Evolutionary conservation across 2,329 filamentous ascomycete species (phyloP).

Genomic region (Clathrospora elynae): DNA sequence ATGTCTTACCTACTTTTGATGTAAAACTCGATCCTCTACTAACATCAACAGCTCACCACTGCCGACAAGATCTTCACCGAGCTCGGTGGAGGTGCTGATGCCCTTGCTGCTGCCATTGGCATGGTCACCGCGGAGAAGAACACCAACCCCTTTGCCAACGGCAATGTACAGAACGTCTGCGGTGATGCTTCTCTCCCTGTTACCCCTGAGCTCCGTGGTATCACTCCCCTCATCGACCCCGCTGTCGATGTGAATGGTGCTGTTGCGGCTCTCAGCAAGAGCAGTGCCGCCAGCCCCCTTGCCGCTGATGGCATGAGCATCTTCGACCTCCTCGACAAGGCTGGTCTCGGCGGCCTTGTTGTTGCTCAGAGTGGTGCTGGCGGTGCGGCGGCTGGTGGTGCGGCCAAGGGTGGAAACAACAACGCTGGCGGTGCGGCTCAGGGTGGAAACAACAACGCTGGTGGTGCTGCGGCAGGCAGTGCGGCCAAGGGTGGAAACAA

Average conservation of each 20-base stretch:
- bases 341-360: slow-evolving; percentile 68
- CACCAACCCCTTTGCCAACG: slow-evolving; percentile 69
- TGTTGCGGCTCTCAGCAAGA: slow-evolving; percentile 65
- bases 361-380: slow-evolving; percentile 45
- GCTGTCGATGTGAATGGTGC: slow-evolving; percentile 61
- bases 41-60: slow-evolving; percentile 58
- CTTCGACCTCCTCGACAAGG: slow-evolving; percentile 65
- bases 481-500: slow-evolving; percentile 26
- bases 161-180: slow-evolving; percentile 65
- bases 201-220: slow-evolving; percentile 65
- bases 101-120: slow-evolving; percentile 65
- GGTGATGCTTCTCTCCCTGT: slow-evolving; percentile 66
- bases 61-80: slow-evolving; percentile 67
- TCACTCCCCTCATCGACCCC: slow-evolving; percentile 71
- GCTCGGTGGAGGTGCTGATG: slow-evolving; percentile 64
- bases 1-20: slow-evolving; percentile 10
- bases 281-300: slow-evolving; percentile 61
- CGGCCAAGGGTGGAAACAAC: slow-evolving; percentile 22
- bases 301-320: slow-evolving; percentile 66
- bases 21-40: slow-evolving; percentile 10
- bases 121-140: slow-evolving; percentile 73
- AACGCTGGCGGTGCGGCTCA: slow-evolving; percentile 7
- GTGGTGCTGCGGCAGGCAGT: slow-evolving; percentile 38
- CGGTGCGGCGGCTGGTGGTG: slow-evolving; percentile 43
- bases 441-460: slow-evolving; percentile 5